These are phyloP conservation scores for Ophiostoma tasmaniense DNA, from an alignment of 2,329 filamentous ascomycete species.

Conservation along the genomic window DNA sequence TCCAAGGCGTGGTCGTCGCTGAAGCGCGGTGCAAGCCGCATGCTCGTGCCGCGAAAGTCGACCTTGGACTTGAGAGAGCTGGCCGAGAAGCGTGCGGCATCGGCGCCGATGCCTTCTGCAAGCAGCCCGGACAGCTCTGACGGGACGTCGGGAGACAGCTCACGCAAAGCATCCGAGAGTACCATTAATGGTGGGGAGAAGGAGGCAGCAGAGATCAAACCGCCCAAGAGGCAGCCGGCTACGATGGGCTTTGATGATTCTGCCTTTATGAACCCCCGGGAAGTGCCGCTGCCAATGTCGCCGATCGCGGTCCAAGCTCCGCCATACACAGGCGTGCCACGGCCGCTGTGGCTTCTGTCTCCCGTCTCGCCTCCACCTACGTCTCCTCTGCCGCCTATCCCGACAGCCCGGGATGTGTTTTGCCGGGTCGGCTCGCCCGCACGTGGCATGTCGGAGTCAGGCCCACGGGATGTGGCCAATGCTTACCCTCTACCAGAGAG, in stretches of 20 bases:
- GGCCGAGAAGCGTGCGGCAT: conserved; percentile 8
- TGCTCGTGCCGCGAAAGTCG: conserved; percentile 14
- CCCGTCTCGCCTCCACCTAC: conserved; percentile 15
- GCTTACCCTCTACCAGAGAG: not conserved
- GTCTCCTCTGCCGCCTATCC: conserved; percentile 16
- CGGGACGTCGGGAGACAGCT: conserved; percentile 7
- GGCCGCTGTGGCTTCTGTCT: not conserved
- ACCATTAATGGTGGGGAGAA: not conserved
- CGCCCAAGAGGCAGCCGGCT: not conserved
- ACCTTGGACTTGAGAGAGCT: conserved; percentile 12
- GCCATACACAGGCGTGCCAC: not conserved
- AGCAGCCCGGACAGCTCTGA: not conserved
- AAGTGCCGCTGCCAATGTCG: not conserved
- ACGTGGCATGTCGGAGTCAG: not conserved
- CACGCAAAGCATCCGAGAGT: not conserved
- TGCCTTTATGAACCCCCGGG: not conserved
- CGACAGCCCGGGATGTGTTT: not conserved
- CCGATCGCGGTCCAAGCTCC: not conserved
- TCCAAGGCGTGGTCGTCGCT: conserved; percentile 17
- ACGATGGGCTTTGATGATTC: not conserved
- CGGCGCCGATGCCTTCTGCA: not conserved
- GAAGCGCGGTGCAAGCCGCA: conserved; percentile 15
- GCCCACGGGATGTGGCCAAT: not conserved
- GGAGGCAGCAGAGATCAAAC: not conserved
- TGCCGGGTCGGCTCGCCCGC: not conserved